Percentiles rank a stretch among this genome's conserved stretches.
Conservation (phyloP, 305 asterid genomes). For the Petunia hybrid region DNA sequence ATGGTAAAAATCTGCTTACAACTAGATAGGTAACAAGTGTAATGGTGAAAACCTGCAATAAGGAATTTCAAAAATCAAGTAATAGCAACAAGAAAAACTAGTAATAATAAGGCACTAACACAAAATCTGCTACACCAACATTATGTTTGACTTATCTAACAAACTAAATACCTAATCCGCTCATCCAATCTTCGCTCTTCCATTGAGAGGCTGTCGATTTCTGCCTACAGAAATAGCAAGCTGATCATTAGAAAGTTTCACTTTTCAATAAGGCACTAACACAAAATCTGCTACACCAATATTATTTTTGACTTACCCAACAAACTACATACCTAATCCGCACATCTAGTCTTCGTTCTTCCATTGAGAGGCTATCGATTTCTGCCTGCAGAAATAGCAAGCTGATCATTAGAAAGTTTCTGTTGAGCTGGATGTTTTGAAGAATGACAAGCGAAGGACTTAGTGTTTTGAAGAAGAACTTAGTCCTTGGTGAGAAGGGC, state of each 20-base stretch:
- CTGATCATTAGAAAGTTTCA: conserved; percentile 1
- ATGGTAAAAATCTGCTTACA: no score
- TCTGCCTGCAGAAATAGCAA: conserved; percentile 70
- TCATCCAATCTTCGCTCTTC: conserved; percentile 86
- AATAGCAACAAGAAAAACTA: no score
- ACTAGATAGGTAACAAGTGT: no score
- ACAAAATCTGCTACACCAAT: no score
- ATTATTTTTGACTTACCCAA: conserved; percentile 36
- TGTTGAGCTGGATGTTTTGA: no score
- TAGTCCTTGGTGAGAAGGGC: no score
- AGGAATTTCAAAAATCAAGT: no score
- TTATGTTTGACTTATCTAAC: conserved; percentile 33
- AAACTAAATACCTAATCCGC: conserved; percentile 64
- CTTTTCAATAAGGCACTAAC: no score
- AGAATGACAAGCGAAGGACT: no score
- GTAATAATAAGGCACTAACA: no score
- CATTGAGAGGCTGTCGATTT: conserved; percentile 77
- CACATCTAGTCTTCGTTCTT: conserved; percentile 81
- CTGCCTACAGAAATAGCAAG: conserved; percentile 65
- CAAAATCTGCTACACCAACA: not conserved
- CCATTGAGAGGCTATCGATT: conserved; percentile 78
- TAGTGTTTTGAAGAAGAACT: no score
- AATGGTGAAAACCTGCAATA: no score
- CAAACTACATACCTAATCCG: conserved; percentile 64
- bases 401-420: conserved; percentile 2